A percentile compares a stretch with the other conserved stretches of the same genome.
Conservation (phyloP, 192 early-diverging fungal genomes). For the Coemansia sp. region DNA sequence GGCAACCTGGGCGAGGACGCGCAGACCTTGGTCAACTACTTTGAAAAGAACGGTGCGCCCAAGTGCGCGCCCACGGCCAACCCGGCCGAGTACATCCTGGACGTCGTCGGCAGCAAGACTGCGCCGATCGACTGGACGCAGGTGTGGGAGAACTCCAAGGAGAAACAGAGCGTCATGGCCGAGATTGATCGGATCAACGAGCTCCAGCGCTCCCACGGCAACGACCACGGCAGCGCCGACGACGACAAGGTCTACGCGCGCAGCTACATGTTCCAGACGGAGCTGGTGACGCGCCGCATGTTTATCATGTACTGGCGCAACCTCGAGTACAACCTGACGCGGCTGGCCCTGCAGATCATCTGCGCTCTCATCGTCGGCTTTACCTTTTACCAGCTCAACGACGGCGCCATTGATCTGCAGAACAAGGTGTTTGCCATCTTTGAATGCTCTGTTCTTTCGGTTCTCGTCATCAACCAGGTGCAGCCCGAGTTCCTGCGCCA, state of each 20-base stretch:
- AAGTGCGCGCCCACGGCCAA: constrained; percentile 64
- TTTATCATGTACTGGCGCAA: constrained; percentile 66
- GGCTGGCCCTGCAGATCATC: constrained; percentile 53
- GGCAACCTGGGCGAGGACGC: constrained; percentile 73
- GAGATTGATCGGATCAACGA: constrained; percentile 48
- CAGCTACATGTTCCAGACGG: constrained; percentile 47
- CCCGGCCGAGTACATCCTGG: constrained; percentile 83
- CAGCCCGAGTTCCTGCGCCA: constrained; percentile 63
- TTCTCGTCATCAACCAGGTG: constrained; percentile 59
- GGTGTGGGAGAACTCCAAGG: constrained; percentile 47
- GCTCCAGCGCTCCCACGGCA: constrained; percentile 8
- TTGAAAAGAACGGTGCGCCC: constrained; percentile 68
- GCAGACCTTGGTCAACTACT: constrained; percentile 62
- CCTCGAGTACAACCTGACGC: constrained; percentile 68
- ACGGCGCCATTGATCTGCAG: constrained; percentile 54
- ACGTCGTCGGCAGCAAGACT: constrained; percentile 69
- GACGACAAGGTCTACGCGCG: constrained; percentile 29
- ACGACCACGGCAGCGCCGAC: constrained; percentile 9
- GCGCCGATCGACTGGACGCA: constrained; percentile 51
- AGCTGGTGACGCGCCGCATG: constrained; percentile 63
- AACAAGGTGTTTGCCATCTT: constrained; percentile 59
- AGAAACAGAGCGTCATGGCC: constrained; percentile 13
- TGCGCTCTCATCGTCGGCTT: constrained; percentile 63
- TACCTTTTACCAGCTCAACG: constrained; percentile 61
- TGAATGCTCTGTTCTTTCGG: constrained; percentile 51